Evolutionary conservation across 2,329 filamentous ascomycete species (phyloP).

Genomic region (Karstenula rhodostoma): DNA sequence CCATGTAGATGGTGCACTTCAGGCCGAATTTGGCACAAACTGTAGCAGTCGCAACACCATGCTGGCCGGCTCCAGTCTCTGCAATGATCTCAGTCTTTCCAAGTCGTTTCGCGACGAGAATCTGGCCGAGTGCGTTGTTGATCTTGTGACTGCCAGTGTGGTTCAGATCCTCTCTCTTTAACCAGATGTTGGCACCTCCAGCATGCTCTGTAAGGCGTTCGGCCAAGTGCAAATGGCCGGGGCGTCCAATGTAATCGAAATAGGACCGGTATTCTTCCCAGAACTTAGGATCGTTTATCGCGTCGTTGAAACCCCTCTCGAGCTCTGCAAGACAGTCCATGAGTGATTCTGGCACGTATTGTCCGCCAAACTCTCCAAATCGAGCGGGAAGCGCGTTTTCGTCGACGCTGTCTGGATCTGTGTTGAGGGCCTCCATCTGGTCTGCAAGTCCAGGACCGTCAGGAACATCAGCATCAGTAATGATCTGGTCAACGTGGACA

Average conservation of each 20-base stretch:
- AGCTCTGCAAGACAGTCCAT: constrained; percentile 96
- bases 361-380: constrained; percentile 95
- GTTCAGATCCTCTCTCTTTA: constrained; percentile 97
- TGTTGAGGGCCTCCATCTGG: constrained; percentile 83
- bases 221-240: constrained; percentile 88
- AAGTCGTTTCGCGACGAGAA: constrained; percentile 82
- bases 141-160: constrained; percentile 99
- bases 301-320: constrained; percentile 88
- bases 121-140: constrained; percentile 96
- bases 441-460: constrained; percentile 76
- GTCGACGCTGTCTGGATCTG: constrained; percentile 52
- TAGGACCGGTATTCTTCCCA: constrained; percentile 97
- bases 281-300: constrained; percentile 86
- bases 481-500: constrained; percentile 73
- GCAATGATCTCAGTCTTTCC: constrained; percentile 98
- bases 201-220: constrained; percentile 87
- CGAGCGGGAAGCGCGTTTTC: constrained; percentile 74
- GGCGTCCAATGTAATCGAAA: constrained; percentile 96
- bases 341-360: constrained; percentile 95
- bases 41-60: constrained; percentile 96
- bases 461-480: constrained; percentile 65
- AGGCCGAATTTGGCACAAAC: constrained; percentile 98
- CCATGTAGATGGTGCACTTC: constrained; percentile 99
- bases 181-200: constrained; percentile 93
- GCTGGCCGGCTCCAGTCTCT: constrained; percentile 96